Base-by-base conservation (phyloP, 2,329 filamentous ascomycete genomes). In the Pyrenochaeta sp. region DNA sequence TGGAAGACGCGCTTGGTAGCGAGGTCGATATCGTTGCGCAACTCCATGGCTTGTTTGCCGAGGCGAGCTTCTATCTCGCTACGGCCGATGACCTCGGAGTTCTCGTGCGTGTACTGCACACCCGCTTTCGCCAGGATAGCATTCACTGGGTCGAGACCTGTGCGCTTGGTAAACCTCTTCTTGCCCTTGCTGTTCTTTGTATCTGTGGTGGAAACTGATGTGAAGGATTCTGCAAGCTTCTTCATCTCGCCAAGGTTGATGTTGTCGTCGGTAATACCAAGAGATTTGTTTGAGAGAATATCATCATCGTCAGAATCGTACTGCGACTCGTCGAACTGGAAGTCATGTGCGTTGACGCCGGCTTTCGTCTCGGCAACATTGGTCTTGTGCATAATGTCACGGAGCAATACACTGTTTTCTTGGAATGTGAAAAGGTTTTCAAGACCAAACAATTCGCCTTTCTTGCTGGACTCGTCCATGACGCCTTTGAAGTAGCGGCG, bases 381-480 rank as follows among this genome's bases (percentile, higher is more conserved):
- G 23, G 95, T 98, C 76, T 97, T 97, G 80, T 98, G 97, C 66
- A 99, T 92, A 63, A 99, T 98, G 50, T 97, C 92, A n/a, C 91
- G 86, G 4, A 98, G 83, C 12, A 97, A 83, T 11, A 96, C 85
- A 54, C 90, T 90, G 61, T 93, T 86, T 42, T 87, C 85, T 59
- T 92, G 87, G 58, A 91, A 97, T 0, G 87, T 87, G 65, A 99
- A 92, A 11, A 99, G 83, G 63, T 99, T 99, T 18, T 84, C 78
- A 1, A 98, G 82, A 0, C 95, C 95, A 64, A 99, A 99, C 18
- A 99, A 91, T 74, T 99, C 95, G 14, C 95, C 95, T 64, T 94
- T 94, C 60, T 93, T 87, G 23, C 86, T 85, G 20, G 86, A 86
- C 61, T 91, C 86, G 57, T 96, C 89, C 76, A 97, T 94, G 0